phyloP scores from a whole-genome alignment of 305 asterid genomes.

The Euphrasia arctica region DNA sequence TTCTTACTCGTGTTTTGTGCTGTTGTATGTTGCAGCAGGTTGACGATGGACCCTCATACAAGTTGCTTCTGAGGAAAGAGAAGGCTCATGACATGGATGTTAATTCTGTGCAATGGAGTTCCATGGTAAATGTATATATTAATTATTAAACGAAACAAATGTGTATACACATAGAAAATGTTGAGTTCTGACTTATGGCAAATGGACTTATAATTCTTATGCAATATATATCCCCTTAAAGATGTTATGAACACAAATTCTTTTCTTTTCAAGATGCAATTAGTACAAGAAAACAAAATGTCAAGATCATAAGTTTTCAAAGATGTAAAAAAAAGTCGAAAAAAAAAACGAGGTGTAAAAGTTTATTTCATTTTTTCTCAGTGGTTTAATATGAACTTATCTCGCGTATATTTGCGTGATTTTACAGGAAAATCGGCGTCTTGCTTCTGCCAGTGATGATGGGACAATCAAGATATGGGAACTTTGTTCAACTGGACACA shows the following conservation, averaged over 20 bases:
- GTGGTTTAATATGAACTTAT: background rate
- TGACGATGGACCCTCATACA: conserved; percentile 67
- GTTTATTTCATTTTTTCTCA: background rate
- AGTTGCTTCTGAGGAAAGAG: conserved; percentile 67
- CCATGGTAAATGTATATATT: conserved; percentile 48
- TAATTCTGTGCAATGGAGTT: conserved; percentile 82
- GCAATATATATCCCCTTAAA: background rate
- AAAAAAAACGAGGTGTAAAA: background rate
- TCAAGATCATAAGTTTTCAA: background rate
- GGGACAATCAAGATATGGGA: conserved; percentile 93
- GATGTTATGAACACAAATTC: background rate
- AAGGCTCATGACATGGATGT: conserved; percentile 94
- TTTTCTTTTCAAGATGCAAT: background rate
- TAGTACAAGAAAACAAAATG: background rate
- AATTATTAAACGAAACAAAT: background rate
- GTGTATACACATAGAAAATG: background rate
- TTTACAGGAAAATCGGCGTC: conserved; percentile 52
- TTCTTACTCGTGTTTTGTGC: conserved; percentile 11
- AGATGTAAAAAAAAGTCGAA: background rate
- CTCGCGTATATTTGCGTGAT: conserved; percentile 13
- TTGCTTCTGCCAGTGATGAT: conserved; percentile 90
- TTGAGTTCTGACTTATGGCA: background rate
- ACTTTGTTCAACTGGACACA: conserved; percentile 32
- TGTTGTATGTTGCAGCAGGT: conserved; percentile 38
- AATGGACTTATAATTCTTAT: background rate